Base-by-base conservation (phyloP, 2,329 filamentous ascomycete genomes). In the Phyllosticta ampelicida region DNA sequence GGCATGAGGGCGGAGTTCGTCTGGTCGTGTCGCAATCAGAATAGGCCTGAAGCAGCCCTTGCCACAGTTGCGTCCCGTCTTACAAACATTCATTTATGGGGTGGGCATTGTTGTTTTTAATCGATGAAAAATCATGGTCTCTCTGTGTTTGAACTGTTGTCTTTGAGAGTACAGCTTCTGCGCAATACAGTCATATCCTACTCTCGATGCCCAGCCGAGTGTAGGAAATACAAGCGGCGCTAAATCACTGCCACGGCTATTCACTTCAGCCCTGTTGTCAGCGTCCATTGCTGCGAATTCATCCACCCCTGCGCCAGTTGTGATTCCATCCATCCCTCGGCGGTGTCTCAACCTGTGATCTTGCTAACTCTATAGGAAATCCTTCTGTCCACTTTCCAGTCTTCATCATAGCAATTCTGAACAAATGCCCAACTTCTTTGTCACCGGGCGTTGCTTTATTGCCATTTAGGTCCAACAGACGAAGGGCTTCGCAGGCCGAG, bases 311-410 rank as follows among this genome's bases (percentile, higher is more conserved):
- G 16, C 85, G 95, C 94, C 94, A 99, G 11, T 78, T 86, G 74
- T 95, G 85, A 75, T 97, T 94, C 90, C 92, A 99, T n/a, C 89
- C 83, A 64, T 86, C 83, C 67, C 79, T 80, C 0, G 79, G 77
- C 6, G 92, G 92, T 54, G 83, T 89, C 69, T 97, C 92, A 29
- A 88, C 92, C 80, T 96, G 87, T 62, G 83, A 78, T 63, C 88
- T 78, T 26, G 87, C 87, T 78, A 96, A 96, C 79, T 99, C 94
- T 67, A 97, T 91, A 13, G 94, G 94, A 59, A 96, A 80, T 23
- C 60, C 58, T 55, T 85, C 79, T 6, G 16, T 6, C 77, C 87
- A 96, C 18, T 95, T 78, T 6, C 88, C 89, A 74, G 87, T 87
- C 84, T 96, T 97, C 74, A 88, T 84, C 86, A 96, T 90, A 1